phyloP scores from a whole-genome alignment of 352 stramenopile species.

The Phytopythium aichiense region DNA sequence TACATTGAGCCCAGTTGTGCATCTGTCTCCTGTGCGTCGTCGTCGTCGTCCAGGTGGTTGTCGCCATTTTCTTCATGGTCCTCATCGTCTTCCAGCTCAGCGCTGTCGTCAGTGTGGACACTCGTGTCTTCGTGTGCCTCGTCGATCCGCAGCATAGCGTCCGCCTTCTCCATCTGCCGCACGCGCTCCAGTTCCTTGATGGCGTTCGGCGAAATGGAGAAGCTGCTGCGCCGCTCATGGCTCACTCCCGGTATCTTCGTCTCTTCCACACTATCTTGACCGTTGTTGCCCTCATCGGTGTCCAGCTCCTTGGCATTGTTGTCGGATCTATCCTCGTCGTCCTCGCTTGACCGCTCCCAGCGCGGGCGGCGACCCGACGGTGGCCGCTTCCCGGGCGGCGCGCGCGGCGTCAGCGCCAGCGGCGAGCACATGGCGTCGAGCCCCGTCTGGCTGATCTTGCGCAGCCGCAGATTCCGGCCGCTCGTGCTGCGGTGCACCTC shows the following conservation, averaged over 20 bases:
- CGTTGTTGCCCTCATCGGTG: background rate
- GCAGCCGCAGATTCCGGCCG: constrained; percentile 44
- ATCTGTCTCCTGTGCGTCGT: background rate
- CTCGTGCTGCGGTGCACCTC: constrained; percentile 51
- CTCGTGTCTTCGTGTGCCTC: constrained; percentile 15
- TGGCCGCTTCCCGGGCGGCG: constrained; percentile 30
- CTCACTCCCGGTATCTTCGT: constrained; percentile 8
- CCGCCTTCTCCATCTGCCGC: constrained; percentile 16
- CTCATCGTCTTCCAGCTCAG: constrained; percentile 12
- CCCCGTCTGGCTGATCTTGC: constrained; percentile 28
- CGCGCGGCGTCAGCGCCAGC: constrained; percentile 39
- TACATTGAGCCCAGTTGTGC: background rate
- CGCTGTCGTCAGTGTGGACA: constrained; percentile 9
- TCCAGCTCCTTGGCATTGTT: constrained; percentile 9
- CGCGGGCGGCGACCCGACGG: constrained; percentile 17
- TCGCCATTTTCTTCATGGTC: constrained; percentile 13
- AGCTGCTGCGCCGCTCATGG: constrained; percentile 55
- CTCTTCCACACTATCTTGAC: background rate
- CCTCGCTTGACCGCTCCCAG: constrained; percentile 2
- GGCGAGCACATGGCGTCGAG: constrained; percentile 28
- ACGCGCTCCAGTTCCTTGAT: constrained; percentile 45
- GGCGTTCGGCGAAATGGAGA: constrained; percentile 49
- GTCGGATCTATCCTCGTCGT: constrained; percentile 5
- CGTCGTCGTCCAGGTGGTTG: constrained; percentile 4
- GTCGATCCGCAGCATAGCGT: constrained; percentile 13